Conservation (phyloP, 345 rosid species). For the Salix caprea region DNA sequence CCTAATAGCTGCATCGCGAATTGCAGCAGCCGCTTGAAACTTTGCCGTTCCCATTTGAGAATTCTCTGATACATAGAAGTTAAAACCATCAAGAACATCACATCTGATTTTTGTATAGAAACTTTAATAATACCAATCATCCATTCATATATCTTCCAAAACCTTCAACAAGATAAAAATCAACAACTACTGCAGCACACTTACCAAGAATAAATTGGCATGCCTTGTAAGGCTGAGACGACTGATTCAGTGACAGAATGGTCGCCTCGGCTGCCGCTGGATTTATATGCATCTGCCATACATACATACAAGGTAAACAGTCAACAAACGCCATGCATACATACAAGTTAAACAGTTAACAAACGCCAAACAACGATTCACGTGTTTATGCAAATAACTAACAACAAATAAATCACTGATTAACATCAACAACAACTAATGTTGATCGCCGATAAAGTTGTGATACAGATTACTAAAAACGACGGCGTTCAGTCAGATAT, state of each 20-base stretch:
- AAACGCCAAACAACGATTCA: background rate
- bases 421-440: too few species aligned
- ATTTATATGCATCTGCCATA: slow-evolving; percentile 67
- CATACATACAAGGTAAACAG: too few species aligned
- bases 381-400: background rate
- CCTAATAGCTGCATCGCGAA: slow-evolving; percentile 91
- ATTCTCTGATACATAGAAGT: slow-evolving; percentile 52
- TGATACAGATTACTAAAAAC: too few species aligned
- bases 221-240: slow-evolving; percentile 78
- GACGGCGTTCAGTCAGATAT: too few species aligned
- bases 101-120: background rate
- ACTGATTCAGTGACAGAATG: slow-evolving; percentile 67
- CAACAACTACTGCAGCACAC: slow-evolving; percentile 8
- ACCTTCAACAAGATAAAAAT: background rate
- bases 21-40: slow-evolving; percentile 94
- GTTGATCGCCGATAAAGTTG: too few species aligned
- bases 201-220: slow-evolving; percentile 87
- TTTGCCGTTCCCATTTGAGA: slow-evolving; percentile 90
- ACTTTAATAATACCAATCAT: background rate
- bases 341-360: background rate
- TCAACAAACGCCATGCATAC: slow-evolving; percentile 6
- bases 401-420: background rate
- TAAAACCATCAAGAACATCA: too few species aligned
- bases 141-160: background rate
- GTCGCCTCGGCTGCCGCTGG: slow-evolving; percentile 85